Evolutionary conservation across 1,284 basidiomycete genomes (phyloP), one percentile per base, ranked within the genome.

Genomic region (Amylostereum chailletii): DNA sequence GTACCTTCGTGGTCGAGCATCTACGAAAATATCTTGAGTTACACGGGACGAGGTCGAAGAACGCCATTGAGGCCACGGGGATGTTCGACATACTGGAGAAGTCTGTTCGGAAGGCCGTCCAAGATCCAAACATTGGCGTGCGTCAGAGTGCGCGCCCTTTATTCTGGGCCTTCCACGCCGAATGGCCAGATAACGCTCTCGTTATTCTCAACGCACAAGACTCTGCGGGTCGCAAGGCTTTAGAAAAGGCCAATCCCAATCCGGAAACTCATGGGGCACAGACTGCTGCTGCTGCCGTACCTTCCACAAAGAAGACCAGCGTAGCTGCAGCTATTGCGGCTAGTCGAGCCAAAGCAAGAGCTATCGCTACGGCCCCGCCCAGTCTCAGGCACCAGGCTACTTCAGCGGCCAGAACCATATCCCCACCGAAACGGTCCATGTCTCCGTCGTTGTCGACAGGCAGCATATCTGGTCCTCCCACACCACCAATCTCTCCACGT

Each of bases 281-380:
- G 39, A 60, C 70, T 9, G 62, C 70, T 6, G 63, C 74, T 4
- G 47, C 72, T 2, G 76, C 78, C 9, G 75, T 81, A 8, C 75
- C 75, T 43, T 62, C 66, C 39, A 59, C 66, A 27, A 90, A 88
- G 69, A 90, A 89, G 66, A 78, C 75, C 47, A 89, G 85, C 55
- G 71, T 90, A 49, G 86, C 86, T 39, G 86, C 88, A 27, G 83
- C 85, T 33, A 90, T 90, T 60, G 87, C 88, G 42, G 87, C 87
- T 10, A 90, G 83, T 61, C 76, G 87, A 30, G 87, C 85, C 3
- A 90, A 88, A 62, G 86, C 87, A 8, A 90, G 81, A 59, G 83
- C 78, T n/a, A 88, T 87, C 52, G 86, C 87, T 2, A 83, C 72
- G 38, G 84, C 86, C 6, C 87, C 87, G 32, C 87, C 87, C 2